Percentiles rank a stretch among this genome's conserved stretches.
These are phyloP conservation scores for Vaccinium macrocarpon DNA, from an alignment of 148 eudicot genomes.

Conservation along the genomic window DNA sequence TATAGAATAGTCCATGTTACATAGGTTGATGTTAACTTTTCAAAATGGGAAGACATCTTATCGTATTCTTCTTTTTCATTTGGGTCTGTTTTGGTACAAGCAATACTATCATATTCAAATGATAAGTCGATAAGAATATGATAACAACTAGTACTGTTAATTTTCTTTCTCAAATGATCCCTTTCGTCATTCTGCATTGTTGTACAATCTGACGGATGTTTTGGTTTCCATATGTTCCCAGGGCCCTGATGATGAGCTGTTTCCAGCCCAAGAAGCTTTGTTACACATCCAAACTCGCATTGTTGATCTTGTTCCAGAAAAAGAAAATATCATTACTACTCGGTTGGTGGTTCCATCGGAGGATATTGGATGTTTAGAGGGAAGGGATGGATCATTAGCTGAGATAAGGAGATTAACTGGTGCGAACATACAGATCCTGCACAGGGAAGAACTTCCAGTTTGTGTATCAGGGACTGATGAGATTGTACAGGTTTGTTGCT, in stretches of 20 bases:
- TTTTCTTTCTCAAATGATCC: slow-evolving; percentile 3
- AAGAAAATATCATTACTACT: slow-evolving; percentile 83
- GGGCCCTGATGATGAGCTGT: slow-evolving; percentile 96
- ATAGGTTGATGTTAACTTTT: not conserved
- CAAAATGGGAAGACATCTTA: not conserved
- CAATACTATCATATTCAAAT: not conserved
- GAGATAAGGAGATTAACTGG: slow-evolving; percentile 68
- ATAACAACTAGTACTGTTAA: not conserved
- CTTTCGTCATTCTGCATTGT: not conserved
- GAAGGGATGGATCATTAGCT: slow-evolving; percentile 53
- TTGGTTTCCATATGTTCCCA: slow-evolving; percentile 20
- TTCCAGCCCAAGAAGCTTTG: slow-evolving; percentile 99
- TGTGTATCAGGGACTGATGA: slow-evolving; percentile 57
- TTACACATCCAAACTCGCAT: slow-evolving; percentile 93
- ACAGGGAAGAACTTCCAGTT: slow-evolving; percentile 64
- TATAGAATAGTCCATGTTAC: not conserved
- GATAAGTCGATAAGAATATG: not conserved
- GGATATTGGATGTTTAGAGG: slow-evolving; percentile 65
- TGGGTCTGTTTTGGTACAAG: not conserved
- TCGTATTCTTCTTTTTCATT: not conserved
- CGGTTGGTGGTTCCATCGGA: slow-evolving; percentile 67
- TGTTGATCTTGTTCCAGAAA: slow-evolving; percentile 75
- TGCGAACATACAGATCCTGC: slow-evolving; percentile 74
- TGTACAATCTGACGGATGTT: not conserved
- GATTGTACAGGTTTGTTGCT: slow-evolving; percentile 71